Evolutionary conservation across 108 stramenopile species (phyloP).

Genomic region (Skeletonema costatum): DNA sequence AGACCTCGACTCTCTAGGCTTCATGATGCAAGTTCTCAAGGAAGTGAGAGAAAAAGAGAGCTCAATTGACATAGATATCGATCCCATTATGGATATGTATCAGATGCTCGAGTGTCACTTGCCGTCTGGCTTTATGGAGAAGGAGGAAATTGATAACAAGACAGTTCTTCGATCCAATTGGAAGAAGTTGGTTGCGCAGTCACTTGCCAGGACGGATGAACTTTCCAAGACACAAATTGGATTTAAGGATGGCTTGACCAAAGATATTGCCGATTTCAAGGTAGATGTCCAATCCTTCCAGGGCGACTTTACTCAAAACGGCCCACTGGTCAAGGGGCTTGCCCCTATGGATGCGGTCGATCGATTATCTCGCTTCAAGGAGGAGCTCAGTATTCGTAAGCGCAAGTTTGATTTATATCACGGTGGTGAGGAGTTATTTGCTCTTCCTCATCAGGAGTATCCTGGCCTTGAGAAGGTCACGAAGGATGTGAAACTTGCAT

Average conservation of each 20-base stretch:
- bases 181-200: conserved; percentile 82
- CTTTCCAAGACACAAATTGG: conserved; percentile 75
- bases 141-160: conserved; percentile 93
- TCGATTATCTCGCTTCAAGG: conserved; percentile 84
- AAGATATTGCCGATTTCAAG: conserved; percentile 77
- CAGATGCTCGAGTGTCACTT: conserved; percentile 88
- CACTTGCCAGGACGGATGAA: conserved; percentile 76
- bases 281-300: conserved; percentile 57
- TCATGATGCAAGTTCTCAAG: conserved; percentile 81
- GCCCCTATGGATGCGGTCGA: conserved; percentile 90
- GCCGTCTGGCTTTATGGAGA: conserved; percentile 87
- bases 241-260: conserved; percentile 75
- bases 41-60: conserved; percentile 69
- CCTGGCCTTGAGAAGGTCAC: conserved; percentile 79
- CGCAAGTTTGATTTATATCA: conserved; percentile 87
- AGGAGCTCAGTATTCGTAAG: conserved; percentile 82
- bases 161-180: conserved; percentile 84
- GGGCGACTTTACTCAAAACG: conserved; percentile 75
- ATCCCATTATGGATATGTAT: conserved; percentile 93
- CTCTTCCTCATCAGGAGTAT: conserved; percentile 81
- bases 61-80: conserved; percentile 70
- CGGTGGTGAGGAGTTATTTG: conserved; percentile 87
- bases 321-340: conserved; percentile 81
- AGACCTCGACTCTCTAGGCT: conserved; percentile 81
- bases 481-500: conserved; percentile 85